These are phyloP conservation scores for Solanum peruvianum DNA, from an alignment of 257 asterid genomes.

Conservation along the genomic window DNA sequence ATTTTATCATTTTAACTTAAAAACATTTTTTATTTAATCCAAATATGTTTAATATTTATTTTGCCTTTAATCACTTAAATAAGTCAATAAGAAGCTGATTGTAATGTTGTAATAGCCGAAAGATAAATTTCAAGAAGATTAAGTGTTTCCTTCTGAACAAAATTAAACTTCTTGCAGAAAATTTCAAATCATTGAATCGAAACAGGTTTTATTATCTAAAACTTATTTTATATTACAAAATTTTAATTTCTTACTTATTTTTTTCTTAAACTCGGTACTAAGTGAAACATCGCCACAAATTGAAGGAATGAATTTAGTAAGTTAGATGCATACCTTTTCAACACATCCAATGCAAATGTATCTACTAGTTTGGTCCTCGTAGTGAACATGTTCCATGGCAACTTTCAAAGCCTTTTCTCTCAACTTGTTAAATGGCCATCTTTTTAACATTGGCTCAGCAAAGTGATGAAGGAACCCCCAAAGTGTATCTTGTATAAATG, in stretches of 20 bases:
- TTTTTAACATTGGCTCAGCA: conserved; percentile 27
- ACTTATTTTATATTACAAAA: too few species aligned
- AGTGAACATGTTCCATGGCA: conserved; percentile 39
- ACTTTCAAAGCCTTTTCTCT: conserved; percentile 28
- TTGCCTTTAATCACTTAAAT: neutral
- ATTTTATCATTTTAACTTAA: too few species aligned
- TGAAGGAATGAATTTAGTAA: neutral
- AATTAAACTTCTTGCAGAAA: neutral
- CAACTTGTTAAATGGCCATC: conserved; percentile 41
- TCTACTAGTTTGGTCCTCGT: conserved; percentile 40
- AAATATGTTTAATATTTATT: neutral
- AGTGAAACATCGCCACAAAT: neutral
- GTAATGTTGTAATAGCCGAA: neutral
- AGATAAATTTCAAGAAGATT: neutral
- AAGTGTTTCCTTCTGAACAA: neutral
- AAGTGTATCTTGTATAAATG: conserved; percentile 31
- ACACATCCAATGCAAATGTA: conserved; percentile 42
- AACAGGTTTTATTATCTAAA: neutral
- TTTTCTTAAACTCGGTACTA: neutral
- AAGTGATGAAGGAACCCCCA: conserved; percentile 40
- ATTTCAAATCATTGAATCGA: neutral
- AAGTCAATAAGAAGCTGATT: neutral
- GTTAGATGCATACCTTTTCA: conserved; percentile 12
- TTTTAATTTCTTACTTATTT: too few species aligned
- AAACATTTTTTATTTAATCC: too few species aligned